Evolutionary conservation across 306 rosid species (phyloP), one percentile per base, ranked within the genome.

Genomic region (Vigna reflexopilosa): DNA sequence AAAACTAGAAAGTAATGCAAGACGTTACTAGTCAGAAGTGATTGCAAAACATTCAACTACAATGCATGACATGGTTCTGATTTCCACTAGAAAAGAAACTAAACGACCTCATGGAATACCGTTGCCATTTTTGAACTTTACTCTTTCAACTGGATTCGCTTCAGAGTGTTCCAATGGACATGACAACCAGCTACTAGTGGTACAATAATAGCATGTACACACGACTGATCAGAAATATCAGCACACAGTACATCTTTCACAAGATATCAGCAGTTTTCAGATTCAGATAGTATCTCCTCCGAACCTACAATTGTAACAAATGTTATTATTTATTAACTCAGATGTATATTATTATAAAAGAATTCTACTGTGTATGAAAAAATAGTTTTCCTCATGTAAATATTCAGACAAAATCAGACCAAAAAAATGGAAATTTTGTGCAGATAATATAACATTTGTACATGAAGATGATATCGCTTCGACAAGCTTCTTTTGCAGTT

Each of bases 401-500:
- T 14, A 34, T 59, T 16, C 16, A 5, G 30, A 70, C 40, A 22
- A 50, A 62, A 76, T 24, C 69, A 15, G 32, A 47, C 26, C 45
- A 14, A 3, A 0, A 16, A 38, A 19, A 54, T 45, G 34, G 64
- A 34, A 38, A 30, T 24, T 4, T 75, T 44, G 42, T 3, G 62
- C 10, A 65, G 28, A 19, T 68, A 38, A 56, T 68, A 19, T 13
- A 38, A 28, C 24, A 67, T 82, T 34, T 34, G 38, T 83, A 80
- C 80, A 30, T 66, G 83, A 71, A 20, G 67, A 76, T 70, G 85
- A 77, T 81, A 86, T 47, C 77, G 71, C 87, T 57, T 64, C 51
- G 2, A 62, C 59, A 59, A 90, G 76, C 76, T 85, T 90, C 67
- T 87, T 73, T 85, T 81, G 88, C 76, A 90, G 81, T 67, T 50